Base-by-base conservation (phyloP, 495 filamentous ascomycete genomes). In the Pseudomonodictys pantanalensis region DNA sequence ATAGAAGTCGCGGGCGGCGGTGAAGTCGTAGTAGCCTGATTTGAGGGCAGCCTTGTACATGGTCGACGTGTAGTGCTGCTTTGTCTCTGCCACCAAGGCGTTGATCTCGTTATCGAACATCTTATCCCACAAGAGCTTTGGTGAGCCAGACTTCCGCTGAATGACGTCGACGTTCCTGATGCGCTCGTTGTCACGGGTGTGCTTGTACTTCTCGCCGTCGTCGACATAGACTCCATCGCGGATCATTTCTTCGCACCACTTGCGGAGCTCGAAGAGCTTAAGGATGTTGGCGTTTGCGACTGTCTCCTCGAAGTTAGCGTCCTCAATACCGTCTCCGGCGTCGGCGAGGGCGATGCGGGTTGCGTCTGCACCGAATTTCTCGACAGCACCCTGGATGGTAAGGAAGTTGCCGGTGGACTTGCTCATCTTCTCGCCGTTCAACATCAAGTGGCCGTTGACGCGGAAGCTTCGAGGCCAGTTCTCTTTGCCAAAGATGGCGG, bases 351-450 rank as follows among this genome's bases (percentile, higher is more conserved):
- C 91, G 59, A 98, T 88, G 69, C 92, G 80, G 29, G 88, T 87
- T 17, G 92, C 92, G 74, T 97, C 92, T 7, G 93, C 91, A 64
- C 92, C 93, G 70, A 91, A 98, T 72, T 98, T 98, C 63, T 86
- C 83, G 18, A 92, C 84, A 4, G 89, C 82, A 47, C 96, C 88
- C 61, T 86, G 83, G 24, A 98, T 78, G 20, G 92, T 98, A 68
- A 98, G 79, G 77, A 98, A 98, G 75, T 97, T 97, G 65, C 92
- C 91, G 4, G 90, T 95, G 56, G 82, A 87, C 77, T 98, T 98
- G 72, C 83, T 85, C 93, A 97, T 97, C 79, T 97, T 98, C 62
- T 95, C 89, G 33, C 91, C 92, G 68, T 97, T 97, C 45, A 97
- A 81, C 69, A 95, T 83, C 58, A 97, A 80, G 75, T 96, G 92